Evolutionary conservation across 2,329 filamentous ascomycete species (phyloP).

Genomic region (Monosporascus sp.): DNA sequence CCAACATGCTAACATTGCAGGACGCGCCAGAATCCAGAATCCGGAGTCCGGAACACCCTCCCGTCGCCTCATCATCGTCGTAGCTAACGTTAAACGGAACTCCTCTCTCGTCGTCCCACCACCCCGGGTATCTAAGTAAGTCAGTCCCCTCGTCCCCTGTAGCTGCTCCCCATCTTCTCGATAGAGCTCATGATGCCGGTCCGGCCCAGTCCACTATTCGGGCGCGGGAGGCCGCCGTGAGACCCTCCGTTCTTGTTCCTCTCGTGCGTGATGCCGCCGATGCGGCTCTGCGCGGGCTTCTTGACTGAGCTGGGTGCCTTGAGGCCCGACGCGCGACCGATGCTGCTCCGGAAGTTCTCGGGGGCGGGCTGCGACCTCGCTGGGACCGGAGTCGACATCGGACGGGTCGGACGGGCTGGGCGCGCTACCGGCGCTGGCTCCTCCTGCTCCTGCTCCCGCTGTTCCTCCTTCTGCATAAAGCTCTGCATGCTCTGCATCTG

Average conservation of each 20-base stretch:
- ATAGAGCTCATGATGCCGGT: conserved; percentile 81
- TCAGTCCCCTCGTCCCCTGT: conserved; percentile 38
- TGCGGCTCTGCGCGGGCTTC: conserved; percentile 41
- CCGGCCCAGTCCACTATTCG: conserved; percentile 45
- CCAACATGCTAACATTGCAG: not conserved
- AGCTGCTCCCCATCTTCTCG: conserved; percentile 71
- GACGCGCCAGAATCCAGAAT: not conserved
- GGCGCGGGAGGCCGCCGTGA: conserved; percentile 41
- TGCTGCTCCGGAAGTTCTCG: conserved; percentile 49
- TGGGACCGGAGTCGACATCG: conserved; percentile 7
- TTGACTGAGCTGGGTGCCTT: conserved; percentile 50
- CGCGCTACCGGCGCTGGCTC: conserved; percentile 3
- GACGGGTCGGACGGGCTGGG: not conserved
- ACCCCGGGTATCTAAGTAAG: not conserved
- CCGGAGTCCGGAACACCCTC: not conserved
- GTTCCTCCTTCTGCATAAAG: conserved; percentile 29
- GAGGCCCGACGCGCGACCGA: conserved; percentile 49
- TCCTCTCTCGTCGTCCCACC: not conserved
- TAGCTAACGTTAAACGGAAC: not conserved
- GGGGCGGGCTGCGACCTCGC: conserved; percentile 13
- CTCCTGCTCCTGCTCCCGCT: conserved; percentile 8
- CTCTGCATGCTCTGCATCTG: conserved; percentile 48
- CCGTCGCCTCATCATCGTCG: not conserved
- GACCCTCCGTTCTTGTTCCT: conserved; percentile 37
- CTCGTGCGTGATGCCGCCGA: conserved; percentile 40